Evolutionary conservation across 345 rosid species (phyloP).

Genomic region (Murraya paniculata): DNA sequence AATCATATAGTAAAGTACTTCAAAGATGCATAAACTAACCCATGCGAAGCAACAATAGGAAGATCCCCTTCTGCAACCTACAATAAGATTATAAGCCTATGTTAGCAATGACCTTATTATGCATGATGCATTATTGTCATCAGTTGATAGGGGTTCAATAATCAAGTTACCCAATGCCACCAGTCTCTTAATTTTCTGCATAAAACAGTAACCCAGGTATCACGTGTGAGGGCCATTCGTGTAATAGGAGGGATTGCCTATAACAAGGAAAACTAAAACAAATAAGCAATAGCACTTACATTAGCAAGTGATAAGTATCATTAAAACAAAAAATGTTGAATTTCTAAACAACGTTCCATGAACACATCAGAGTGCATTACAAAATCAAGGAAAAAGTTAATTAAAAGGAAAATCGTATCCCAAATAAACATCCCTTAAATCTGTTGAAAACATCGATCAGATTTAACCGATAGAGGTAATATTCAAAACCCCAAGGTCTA

Average conservation of each 20-base stretch:
- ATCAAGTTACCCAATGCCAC: slow-evolving; percentile 95
- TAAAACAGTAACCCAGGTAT: slow-evolving; percentile 96
- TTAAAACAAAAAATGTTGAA: neutral
- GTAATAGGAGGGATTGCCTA: slow-evolving; percentile 94
- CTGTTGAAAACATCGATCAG: neutral
- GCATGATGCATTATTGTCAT: slow-evolving; percentile 15
- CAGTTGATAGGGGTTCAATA: slow-evolving; percentile 21
- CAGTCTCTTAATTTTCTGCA: slow-evolving; percentile 97
- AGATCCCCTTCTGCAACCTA: slow-evolving; percentile 99
- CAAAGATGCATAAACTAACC: slow-evolving; percentile 54
- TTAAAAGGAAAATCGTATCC: neutral
- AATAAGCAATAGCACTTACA: slow-evolving; percentile 3
- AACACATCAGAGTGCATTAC: neutral
- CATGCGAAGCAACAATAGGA: slow-evolving; percentile 93
- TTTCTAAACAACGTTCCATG: neutral
- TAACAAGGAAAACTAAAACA: slow-evolving; percentile 14
- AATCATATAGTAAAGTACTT: slow-evolving; percentile 1
- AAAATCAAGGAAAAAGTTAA: neutral
- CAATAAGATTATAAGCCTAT: slow-evolving; percentile 23
- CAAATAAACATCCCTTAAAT: neutral
- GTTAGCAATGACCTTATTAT: slow-evolving; percentile 23
- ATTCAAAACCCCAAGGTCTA: neutral
- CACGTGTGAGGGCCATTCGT: slow-evolving; percentile 94
- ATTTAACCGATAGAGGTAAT: neutral
- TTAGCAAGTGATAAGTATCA: neutral